Percentiles rank a stretch among this genome's conserved stretches.
These are phyloP conservation scores for Dunaliella sp. DNA, from an alignment of 139 green algal genomes.

Conservation along the genomic window DNA sequence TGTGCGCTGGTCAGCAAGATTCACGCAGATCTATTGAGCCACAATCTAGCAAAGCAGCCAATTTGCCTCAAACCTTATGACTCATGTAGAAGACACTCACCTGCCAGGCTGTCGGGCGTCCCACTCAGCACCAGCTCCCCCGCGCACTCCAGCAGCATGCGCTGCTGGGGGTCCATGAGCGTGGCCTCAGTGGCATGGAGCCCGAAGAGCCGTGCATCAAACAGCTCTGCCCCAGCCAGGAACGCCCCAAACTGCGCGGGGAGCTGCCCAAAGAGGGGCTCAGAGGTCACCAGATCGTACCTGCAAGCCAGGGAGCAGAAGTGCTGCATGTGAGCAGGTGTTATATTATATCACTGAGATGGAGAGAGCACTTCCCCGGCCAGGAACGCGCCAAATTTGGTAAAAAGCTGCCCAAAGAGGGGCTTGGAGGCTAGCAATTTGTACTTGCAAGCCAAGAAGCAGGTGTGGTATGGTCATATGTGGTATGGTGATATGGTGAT, in stretches of 20 bases:
- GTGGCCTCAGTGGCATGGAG: constrained; percentile 11
- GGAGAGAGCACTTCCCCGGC: constrained; percentile 49
- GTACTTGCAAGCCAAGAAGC: no score
- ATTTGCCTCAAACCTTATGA: no score
- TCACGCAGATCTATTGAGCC: no score
- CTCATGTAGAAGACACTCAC: neutral
- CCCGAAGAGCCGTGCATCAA: constrained; percentile 48
- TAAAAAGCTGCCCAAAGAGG: neutral
- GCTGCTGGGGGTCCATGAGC: constrained; percentile 76
- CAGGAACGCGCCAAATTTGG: constrained; percentile 56
- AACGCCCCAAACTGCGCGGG: constrained; percentile 50
- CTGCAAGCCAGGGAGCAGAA: no score
- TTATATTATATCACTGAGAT: no score
- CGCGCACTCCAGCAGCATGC: constrained; percentile 66
- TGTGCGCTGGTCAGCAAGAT: no score
- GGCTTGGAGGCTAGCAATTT: constrained; percentile 43
- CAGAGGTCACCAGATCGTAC: constrained; percentile 58
- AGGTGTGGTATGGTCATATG: no score
- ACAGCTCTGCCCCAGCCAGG: constrained; percentile 46
- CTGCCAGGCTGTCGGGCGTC: neutral
- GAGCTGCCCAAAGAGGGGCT: neutral
- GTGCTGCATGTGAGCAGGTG: no score
- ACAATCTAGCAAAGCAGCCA: no score
- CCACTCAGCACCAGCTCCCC: neutral
- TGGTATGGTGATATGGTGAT: no score